Evolutionary conservation across 1,284 basidiomycete species (phyloP), one percentile per base, ranked within the genome.

Genomic region (Ganoderma meredithae): DNA sequence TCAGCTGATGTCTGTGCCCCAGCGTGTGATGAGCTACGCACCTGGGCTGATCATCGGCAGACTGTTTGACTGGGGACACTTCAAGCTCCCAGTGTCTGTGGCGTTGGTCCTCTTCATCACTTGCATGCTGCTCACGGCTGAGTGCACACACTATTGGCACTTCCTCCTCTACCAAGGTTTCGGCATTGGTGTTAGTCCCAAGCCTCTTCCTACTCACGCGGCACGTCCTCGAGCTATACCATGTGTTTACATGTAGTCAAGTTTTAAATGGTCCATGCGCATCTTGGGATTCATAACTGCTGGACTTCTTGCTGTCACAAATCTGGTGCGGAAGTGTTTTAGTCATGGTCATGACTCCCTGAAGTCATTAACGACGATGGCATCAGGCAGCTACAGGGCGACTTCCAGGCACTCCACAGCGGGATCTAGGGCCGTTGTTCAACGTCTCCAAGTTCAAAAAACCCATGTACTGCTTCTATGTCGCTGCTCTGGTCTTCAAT

Each of bases 201-300:
- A 31, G 0, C 15, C 15, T 17, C 2, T 4, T 31, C 27, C 27
- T 1, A 4, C 27, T 2, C 27, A 31, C 27, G 2, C 1, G 27
- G 27, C 4, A 31, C 27, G 27, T 31, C 3, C 17, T 33, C 12
- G 17, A n/a, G 8, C n/a, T 31, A 1, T 31, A 2, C 2, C 27
- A 4, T 31, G 6, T 41, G 25, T 6, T 12, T 13, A 15, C 15
- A 15, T 1, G 27, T 8, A 3, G 19, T 17, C 12, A 15, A 55
- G 52, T 9, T 55, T 55, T 27, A 0, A 13, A 9, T 89, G 88
- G 88, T 86, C 87, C 1, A 86, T 89, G 83, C 81, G 87, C 22
- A 83, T 86, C 49, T 75, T 88, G 39, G 87, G 82, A 0, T 85
- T 89, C 67, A 84, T 89, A n/a, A 73, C 87, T 0, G 60, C 87